Evolutionary conservation across 495 filamentous ascomycete species (phyloP).

Genomic region (Mycothermus thermophilus): DNA sequence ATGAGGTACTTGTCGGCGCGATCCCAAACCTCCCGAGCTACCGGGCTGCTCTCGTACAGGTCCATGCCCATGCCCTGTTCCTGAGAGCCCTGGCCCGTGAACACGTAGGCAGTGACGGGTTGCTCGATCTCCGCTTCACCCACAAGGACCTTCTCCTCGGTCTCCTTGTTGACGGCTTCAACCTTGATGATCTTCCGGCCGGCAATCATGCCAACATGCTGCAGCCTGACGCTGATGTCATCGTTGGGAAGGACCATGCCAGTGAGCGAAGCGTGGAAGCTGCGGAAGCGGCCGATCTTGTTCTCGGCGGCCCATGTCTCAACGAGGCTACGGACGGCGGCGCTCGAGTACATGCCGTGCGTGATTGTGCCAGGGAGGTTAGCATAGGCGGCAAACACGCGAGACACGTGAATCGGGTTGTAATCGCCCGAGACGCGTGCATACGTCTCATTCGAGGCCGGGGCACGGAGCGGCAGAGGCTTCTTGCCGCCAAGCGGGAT

Average conservation of each 20-base stretch:
- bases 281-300: slow-evolving; percentile 90
- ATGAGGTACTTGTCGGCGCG: slow-evolving; percentile 94
- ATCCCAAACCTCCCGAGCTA: slow-evolving; percentile 97
- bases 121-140: slow-evolving; percentile 98
- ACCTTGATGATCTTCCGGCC: slow-evolving; percentile 99
- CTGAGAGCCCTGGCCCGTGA: slow-evolving; percentile 95
- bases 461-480: slow-evolving; percentile 70
- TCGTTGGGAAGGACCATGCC: slow-evolving; percentile 98
- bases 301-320: slow-evolving; percentile 99
- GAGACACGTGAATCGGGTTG: slow-evolving; percentile 97
- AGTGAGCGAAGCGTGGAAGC: slow-evolving; percentile 86
- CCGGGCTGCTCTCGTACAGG: slow-evolving; percentile 78
- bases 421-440: slow-evolving; percentile 95
- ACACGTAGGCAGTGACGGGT: slow-evolving; percentile 92
- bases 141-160: slow-evolving; percentile 84
- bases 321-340: slow-evolving; percentile 91
- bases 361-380: slow-evolving; percentile 93
- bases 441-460: slow-evolving; percentile 96
- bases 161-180: slow-evolving; percentile 83
- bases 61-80: slow-evolving; percentile 99
- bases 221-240: slow-evolving; percentile 79
- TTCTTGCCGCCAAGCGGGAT: slow-evolving; percentile 92
- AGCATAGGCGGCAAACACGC: slow-evolving; percentile 89
- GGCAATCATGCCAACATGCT: slow-evolving; percentile 94
- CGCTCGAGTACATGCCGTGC: slow-evolving; percentile 98